Evolutionary conservation across 108 stramenopile genomes (phyloP).

Genomic region (Cyclotella choctawhatcheeana): DNA sequence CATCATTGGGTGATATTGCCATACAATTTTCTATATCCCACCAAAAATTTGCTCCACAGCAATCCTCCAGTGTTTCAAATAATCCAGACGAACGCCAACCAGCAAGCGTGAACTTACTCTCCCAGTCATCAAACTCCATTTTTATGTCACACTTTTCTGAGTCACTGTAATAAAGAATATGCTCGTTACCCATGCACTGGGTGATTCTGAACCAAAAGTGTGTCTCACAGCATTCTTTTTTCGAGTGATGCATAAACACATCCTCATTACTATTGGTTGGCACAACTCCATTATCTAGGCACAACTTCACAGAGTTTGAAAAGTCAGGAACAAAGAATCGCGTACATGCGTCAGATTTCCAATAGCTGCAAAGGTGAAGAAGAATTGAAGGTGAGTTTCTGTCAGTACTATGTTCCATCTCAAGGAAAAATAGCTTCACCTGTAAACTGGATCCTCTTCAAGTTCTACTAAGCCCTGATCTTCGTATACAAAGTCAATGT

Average conservation of each 20-base stretch:
- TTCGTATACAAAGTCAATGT: background rate
- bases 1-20: constrained; percentile 10
- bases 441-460: background rate
- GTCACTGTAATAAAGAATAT: constrained; percentile 10
- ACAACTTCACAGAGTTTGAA: background rate
- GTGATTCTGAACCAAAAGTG: constrained; percentile 17
- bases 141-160: constrained; percentile 2
- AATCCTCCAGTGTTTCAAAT: background rate
- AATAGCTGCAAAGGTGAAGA: no score
- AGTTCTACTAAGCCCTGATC: background rate
- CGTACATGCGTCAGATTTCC: background rate
- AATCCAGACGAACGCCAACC: constrained; percentile 8
- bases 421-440: no score
- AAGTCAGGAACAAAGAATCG: background rate
- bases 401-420: no score
- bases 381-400: no score
- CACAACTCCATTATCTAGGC: background rate
- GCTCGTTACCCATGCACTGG: constrained; percentile 14
- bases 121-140: constrained; percentile 24
- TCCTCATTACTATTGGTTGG: background rate
- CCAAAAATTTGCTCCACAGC: constrained; percentile 6
- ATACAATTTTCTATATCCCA: constrained; percentile 13
- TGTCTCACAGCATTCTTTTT: constrained; percentile 6
- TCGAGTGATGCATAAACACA: background rate
- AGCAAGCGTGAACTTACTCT: constrained; percentile 8